Evolutionary conservation across 768 basidiomycete genomes (phyloP).

Genomic region (Leccinum longicurvipes): DNA sequence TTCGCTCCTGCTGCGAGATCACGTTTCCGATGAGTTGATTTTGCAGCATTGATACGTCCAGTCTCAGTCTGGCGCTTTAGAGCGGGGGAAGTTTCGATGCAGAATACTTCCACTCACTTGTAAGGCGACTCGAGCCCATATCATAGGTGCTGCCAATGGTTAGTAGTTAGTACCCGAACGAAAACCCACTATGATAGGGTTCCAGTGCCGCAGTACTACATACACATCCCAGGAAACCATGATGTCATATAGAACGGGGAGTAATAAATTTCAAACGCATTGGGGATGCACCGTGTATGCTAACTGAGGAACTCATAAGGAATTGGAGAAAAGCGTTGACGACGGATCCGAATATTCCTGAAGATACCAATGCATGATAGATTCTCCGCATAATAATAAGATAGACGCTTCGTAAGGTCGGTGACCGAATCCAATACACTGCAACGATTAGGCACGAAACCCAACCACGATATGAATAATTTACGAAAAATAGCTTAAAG

Average conservation of each 20-base stretch:
- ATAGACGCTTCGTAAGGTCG: too few relatives aligned
- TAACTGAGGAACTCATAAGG: background rate
- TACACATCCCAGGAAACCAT: background rate
- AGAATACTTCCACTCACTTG: background rate
- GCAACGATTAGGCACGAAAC: background rate
- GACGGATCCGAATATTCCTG: background rate
- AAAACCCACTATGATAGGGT: too few relatives aligned
- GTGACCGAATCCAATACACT: background rate
- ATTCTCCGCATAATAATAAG: background rate
- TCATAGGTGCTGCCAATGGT: background rate
- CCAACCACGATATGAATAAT: too few relatives aligned
- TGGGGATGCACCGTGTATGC: background rate
- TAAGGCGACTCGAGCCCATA: background rate
- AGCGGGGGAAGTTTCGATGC: background rate
- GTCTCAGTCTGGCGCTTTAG: background rate
- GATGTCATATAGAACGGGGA: background rate
- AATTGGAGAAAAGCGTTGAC: background rate
- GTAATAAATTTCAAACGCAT: too few relatives aligned
- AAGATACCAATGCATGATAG: background rate
- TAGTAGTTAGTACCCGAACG: too few relatives aligned
- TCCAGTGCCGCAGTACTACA: too few relatives aligned
- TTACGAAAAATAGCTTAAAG: too few relatives aligned
- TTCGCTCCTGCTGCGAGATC: background rate
- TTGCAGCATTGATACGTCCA: background rate
- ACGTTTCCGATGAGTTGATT: background rate